Percentiles rank a stretch among this genome's conserved stretches.
phyloP scores from a whole-genome alignment of 306 rosid genomes.

The Carpinus fangiana region DNA sequence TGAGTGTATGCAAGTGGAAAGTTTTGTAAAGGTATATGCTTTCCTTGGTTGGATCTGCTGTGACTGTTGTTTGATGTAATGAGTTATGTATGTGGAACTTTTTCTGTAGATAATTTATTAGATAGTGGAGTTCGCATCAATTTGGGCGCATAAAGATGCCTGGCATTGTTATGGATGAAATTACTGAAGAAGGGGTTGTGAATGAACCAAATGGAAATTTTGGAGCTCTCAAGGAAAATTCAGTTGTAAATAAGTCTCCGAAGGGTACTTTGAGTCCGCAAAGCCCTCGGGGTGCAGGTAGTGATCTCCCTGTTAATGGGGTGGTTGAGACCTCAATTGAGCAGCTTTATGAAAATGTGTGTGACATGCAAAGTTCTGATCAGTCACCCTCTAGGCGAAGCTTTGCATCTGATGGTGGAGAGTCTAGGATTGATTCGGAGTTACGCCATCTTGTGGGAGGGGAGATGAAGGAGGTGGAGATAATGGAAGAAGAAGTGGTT shows the following conservation, averaged over 20 bases:
- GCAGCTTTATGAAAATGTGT: conserved; percentile 93
- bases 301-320: conserved; percentile 42
- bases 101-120: conserved; percentile 38
- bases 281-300: conserved; percentile 30
- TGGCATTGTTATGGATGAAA: conserved; percentile 47
- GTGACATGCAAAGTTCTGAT: conserved; percentile 98
- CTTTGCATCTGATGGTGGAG: conserved; percentile 82
- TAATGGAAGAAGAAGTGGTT: conserved; percentile 78
- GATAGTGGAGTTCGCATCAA: conserved; percentile 36
- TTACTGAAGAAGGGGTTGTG: conserved; percentile 44
- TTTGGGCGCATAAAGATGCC: conserved; percentile 55
- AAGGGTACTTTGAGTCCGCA: conserved; percentile 43
- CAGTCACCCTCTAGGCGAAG: conserved; percentile 81
- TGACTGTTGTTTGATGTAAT: neutral
- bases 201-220: conserved; percentile 39
- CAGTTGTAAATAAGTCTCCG: conserved; percentile 30
- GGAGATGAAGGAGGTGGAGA: conserved; percentile 91
- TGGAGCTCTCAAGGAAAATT: conserved; percentile 38
- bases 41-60: conserved; percentile 33
- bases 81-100: neutral
- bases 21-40: conserved; percentile 3
- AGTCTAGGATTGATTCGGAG: conserved; percentile 94
- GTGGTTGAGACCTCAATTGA: conserved; percentile 77
- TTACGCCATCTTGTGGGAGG: conserved; percentile 89
- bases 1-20: neutral